These are phyloP conservation scores for Gnaphalium uliginosum DNA, from an alignment of 129 eudicot genomes.

Conservation along the genomic window DNA sequence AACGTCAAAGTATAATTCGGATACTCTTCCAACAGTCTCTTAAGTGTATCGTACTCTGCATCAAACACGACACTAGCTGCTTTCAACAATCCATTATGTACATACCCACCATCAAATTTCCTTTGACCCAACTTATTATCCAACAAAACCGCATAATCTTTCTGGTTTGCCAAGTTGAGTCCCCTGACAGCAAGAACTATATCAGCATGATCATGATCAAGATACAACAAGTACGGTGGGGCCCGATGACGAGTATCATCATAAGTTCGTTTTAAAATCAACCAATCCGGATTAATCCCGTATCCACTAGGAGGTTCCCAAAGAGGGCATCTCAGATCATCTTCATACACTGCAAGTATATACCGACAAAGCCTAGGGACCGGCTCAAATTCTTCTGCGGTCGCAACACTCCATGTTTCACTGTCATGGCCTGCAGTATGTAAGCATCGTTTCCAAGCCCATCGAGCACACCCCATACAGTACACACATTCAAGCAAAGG, in stretches of 20 bases:
- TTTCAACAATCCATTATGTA: slow-evolving; percentile 82
- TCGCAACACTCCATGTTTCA: slow-evolving; percentile 75
- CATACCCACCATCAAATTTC: slow-evolving; percentile 97
- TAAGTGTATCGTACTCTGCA: slow-evolving; percentile 57
- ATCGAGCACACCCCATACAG: slow-evolving; percentile 83
- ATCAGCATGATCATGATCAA: slow-evolving; percentile 81
- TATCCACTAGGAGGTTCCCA: slow-evolving; percentile 92
- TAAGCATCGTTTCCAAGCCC: slow-evolving; percentile 95
- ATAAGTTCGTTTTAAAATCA: slow-evolving; percentile 54
- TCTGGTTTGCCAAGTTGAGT: slow-evolving; percentile 76
- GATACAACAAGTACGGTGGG: slow-evolving; percentile 77
- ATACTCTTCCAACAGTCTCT: slow-evolving; percentile 60
- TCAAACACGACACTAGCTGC: slow-evolving; percentile 83
- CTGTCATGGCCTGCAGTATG: slow-evolving; percentile 86
- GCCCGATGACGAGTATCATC: slow-evolving; percentile 56
- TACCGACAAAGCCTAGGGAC: slow-evolving; percentile 88
- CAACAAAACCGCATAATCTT: slow-evolving; percentile 71
- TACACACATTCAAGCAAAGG: slow-evolving; percentile 92
- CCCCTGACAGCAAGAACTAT: slow-evolving; percentile 90
- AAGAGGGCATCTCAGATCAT: slow-evolving; percentile 63
- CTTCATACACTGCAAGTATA: slow-evolving; percentile 83
- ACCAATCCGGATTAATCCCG: slow-evolving; percentile 80
- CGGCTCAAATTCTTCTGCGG: slow-evolving; percentile 86
- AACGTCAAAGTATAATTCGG: slow-evolving; percentile 72
- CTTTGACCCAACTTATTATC: slow-evolving; percentile 89